A percentile compares a stretch with the other conserved stretches of the same genome.
These are phyloP conservation scores for Erysimum cheiranthoides DNA, from an alignment of 345 rosid species.

Conservation along the genomic window DNA sequence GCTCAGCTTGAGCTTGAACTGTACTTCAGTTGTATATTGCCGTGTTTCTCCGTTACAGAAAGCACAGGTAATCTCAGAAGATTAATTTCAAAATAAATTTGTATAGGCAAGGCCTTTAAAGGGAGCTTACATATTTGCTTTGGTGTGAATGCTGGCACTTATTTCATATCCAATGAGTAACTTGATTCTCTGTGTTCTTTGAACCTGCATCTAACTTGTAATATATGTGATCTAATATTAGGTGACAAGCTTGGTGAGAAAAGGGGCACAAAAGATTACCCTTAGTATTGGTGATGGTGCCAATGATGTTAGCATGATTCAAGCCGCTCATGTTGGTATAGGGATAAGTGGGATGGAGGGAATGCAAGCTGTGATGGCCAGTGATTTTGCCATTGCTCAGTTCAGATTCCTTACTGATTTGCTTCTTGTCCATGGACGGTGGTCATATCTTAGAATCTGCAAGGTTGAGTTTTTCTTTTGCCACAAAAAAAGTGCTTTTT, in stretches of 20 bases:
- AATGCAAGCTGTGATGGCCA: constrained; percentile 99
- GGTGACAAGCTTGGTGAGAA: constrained; percentile 95
- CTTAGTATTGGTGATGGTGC: constrained; percentile 99
- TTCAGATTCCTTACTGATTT: constrained; percentile 87
- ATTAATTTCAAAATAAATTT: no score
- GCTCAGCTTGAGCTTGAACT: constrained; percentile 92
- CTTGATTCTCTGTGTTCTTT: no score
- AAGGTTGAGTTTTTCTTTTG: no score
- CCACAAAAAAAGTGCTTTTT: no score
- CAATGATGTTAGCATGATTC: constrained; percentile 99
- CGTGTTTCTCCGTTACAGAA: constrained; percentile 98
- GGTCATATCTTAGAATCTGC: constrained; percentile 97
- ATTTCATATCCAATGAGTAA: no score
- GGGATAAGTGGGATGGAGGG: constrained; percentile 99
- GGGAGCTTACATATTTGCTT: no score
- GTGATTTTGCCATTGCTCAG: constrained; percentile 99
- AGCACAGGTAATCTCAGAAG: constrained; percentile 97
- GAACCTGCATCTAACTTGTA: no score
- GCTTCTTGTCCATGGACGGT: constrained; percentile 97
- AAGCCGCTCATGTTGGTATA: constrained; percentile 97
- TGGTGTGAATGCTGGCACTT: no score
- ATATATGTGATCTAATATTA: no score
- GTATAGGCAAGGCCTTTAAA: no score
- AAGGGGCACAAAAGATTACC: constrained; percentile 91
- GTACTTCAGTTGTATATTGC: constrained; percentile 95